A percentile compares a stretch with the other conserved stretches of the same genome.
These are phyloP conservation scores for Aspergillus tubingensis DNA, from an alignment of 2,329 filamentous ascomycete species.

Conservation along the genomic window DNA sequence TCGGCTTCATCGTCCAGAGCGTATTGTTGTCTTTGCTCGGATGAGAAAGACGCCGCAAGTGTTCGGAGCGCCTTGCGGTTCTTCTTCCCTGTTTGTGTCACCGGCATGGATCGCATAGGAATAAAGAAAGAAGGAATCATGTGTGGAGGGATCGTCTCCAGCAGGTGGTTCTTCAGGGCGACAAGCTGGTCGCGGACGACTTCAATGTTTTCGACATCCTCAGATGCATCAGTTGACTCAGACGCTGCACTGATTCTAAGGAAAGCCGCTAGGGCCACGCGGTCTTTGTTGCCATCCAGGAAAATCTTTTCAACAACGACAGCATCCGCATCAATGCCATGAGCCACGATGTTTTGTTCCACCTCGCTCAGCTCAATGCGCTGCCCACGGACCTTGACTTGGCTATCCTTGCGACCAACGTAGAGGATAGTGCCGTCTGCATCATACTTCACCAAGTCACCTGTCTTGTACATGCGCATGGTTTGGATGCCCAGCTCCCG, in stretches of 20 bases:
- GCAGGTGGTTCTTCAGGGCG: conserved; percentile 15
- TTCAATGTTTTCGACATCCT: background rate
- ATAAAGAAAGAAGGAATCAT: background rate
- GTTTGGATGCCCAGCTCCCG: conserved; percentile 42
- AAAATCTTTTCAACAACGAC: background rate
- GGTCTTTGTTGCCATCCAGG: background rate
- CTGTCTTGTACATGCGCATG: conserved; percentile 23
- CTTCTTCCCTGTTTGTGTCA: background rate
- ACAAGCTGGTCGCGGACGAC: background rate
- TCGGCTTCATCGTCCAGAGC: background rate
- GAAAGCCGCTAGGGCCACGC: background rate
- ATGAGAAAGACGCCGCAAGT: background rate
- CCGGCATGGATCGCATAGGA: background rate
- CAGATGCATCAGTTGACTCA: background rate
- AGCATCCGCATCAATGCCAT: background rate
- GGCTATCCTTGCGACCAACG: conserved; percentile 9
- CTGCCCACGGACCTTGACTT: conserved; percentile 12
- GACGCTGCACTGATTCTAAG: background rate
- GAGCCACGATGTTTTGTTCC: conserved; percentile 1
- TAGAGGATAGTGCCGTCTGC: conserved; percentile 3
- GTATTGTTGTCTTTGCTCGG: background rate
- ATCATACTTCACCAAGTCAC: conserved; percentile 3
- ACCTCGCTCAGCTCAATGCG: conserved; percentile 9
- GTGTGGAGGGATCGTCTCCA: background rate
- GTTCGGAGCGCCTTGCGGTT: background rate